Evolutionary conservation across 2,329 filamentous ascomycete genomes (phyloP), one percentile per base, ranked within the genome.

Genomic region (Remersonia thermophila): DNA sequence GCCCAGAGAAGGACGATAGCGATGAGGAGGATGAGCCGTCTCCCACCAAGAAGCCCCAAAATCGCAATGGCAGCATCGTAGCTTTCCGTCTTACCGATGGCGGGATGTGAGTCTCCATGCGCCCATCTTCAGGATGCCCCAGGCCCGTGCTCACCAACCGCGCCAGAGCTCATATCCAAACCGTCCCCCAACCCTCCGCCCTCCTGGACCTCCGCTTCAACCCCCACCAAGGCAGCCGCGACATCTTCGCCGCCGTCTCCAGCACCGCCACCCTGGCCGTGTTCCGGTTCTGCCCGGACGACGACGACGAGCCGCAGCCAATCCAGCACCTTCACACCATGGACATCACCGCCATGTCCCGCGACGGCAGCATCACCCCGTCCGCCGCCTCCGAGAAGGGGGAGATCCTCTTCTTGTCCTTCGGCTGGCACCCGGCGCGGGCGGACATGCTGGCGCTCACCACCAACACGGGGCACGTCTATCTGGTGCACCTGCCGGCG

Each of bases 201-300:
- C 70, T 95, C 18, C 69, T 95, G 36, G 87, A 95, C 54, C 63
- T 95, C 20, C 83, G 87, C 48, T 96, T 95, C 55, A 74, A 79
- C 41, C 73, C 71, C 1, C 52, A 59, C 35, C 44, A 50, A 2
- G 55, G 65, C 36, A 49, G 49, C 7, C 60, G 57, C 33, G 65
- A 67, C 20, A 59, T 81, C 3, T 67, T 93, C 36, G 85, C 77
- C 8, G 75, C 80, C 3, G 83, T 84, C 7, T 83, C 82, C 1
- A 94, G 85, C 43, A 83, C 80, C 1, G 83, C 80, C 0, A 68
- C 69, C 0, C 59, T 93, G 10, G 69, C 69, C 1, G 63, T 89
- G 33, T 85, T 80, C 56, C 63, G 55, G 44, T 59, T 80, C 30
- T 51, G 64, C 7, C 65, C 65, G 5, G 20, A 23, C 31, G 48